Percentiles rank a stretch among this genome's conserved stretches.
These are phyloP conservation scores for Oleoguttula mirabilis DNA, from an alignment of 495 filamentous ascomycete genomes.

Conservation along the genomic window DNA sequence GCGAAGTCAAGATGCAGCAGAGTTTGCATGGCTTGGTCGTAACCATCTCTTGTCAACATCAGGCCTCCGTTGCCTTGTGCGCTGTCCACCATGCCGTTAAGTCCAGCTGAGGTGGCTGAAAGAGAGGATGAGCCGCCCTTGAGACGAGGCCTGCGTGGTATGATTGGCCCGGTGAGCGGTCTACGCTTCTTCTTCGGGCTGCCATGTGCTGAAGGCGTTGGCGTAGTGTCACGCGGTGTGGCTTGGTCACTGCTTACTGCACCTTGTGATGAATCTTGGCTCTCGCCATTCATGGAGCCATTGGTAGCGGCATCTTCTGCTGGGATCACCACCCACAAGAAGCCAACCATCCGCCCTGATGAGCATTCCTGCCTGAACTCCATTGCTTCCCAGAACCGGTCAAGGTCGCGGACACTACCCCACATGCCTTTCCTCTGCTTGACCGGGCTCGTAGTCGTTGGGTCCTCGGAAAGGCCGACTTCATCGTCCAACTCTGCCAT, in stretches of 20 bases:
- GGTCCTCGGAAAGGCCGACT: constrained; percentile 36
- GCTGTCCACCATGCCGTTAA: constrained; percentile 8
- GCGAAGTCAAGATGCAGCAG: constrained; percentile 80
- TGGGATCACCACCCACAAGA: constrained; percentile 80
- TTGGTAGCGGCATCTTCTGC: constrained; percentile 24
- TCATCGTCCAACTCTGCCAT: constrained; percentile 80
- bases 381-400: constrained; percentile 99
- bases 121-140: constrained; percentile 32
- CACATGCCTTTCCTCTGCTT: constrained; percentile 51
- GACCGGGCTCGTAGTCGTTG: constrained; percentile 29
- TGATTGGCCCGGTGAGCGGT: constrained; percentile 42
- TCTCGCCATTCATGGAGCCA: constrained; percentile 25
- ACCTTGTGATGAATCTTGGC: constrained; percentile 15
- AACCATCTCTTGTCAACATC: constrained; percentile 30
- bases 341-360: constrained; percentile 78
- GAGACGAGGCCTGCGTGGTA: constrained; percentile 42
- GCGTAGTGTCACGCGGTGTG: neutral
- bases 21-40: constrained; percentile 63
- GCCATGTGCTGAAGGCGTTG: neutral
- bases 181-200: constrained; percentile 22
- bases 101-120: constrained; percentile 28
- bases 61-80: neutral
- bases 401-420: constrained; percentile 68
- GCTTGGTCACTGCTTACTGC: neutral
- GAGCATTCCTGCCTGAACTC: constrained; percentile 92